A percentile compares a stretch with the other conserved stretches of the same genome.
Evolutionary conservation across 2,329 filamentous ascomycete genomes (phyloP).

Genomic region (Penicillium freii): DNA sequence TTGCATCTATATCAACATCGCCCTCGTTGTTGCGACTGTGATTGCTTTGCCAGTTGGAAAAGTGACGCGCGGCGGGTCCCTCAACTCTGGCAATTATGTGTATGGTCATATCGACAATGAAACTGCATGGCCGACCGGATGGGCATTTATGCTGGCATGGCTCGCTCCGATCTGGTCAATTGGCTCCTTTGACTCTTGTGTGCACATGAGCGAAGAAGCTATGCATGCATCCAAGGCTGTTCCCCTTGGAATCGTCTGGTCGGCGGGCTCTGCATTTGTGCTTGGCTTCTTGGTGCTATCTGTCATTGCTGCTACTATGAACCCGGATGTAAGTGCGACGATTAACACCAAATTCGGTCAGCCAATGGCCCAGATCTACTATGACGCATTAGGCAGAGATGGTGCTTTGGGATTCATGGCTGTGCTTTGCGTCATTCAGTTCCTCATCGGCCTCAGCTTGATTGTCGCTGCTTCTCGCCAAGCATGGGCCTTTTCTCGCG

Average conservation of each 20-base stretch:
- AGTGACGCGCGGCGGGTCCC: constrained; percentile 22
- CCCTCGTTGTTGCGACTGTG: constrained; percentile 56
- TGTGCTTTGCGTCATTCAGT: constrained; percentile 60
- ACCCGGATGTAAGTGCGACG: constrained; percentile 48
- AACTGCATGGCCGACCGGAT: constrained; percentile 57
- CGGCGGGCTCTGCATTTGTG: constrained; percentile 41
- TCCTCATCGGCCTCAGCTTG: constrained; percentile 60
- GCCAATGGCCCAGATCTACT: constrained; percentile 62
- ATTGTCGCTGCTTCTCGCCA: constrained; percentile 60
- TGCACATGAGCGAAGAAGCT: constrained; percentile 62
- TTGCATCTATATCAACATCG: constrained; percentile 56
- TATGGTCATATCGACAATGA: constrained; percentile 58
- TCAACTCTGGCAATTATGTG: constrained; percentile 49
- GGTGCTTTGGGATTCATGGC: constrained; percentile 60
- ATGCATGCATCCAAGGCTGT: constrained; percentile 60
- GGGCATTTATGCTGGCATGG: constrained; percentile 61
- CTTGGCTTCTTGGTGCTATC: constrained; percentile 60
- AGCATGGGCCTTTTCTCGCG: constrained; percentile 62
- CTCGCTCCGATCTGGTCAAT: constrained; percentile 62
- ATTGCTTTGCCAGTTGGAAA: constrained; percentile 57
- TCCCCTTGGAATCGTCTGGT: constrained; percentile 53
- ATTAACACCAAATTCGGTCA: constrained; percentile 55
- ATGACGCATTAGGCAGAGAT: constrained; percentile 58
- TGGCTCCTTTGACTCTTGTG: constrained; percentile 56
- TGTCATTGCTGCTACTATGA: constrained; percentile 59